phyloP scores from a whole-genome alignment of 306 rosid species.

The Dalbergia cochinchinensis region DNA sequence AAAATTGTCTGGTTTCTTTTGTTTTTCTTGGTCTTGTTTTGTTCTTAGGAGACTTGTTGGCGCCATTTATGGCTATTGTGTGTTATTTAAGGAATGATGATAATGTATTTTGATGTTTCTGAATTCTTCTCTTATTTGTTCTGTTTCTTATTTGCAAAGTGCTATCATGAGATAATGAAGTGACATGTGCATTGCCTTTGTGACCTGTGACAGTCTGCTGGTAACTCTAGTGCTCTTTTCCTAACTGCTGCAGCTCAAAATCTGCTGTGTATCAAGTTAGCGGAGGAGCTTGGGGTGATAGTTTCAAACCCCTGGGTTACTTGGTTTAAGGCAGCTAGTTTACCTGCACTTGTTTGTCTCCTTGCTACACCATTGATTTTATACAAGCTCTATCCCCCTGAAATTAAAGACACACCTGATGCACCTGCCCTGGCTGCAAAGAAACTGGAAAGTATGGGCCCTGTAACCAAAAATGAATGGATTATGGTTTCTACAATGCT shows the following conservation, averaged over 20 bases:
- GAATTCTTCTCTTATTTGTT: constrained; percentile 9
- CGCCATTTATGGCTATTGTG: constrained; percentile 1
- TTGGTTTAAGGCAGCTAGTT: constrained; percentile 91
- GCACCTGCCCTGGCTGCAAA: constrained; percentile 93
- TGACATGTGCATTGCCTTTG: constrained; percentile 56
- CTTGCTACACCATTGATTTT: constrained; percentile 82
- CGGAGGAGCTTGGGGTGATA: constrained; percentile 85
- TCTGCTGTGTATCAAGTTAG: constrained; percentile 83
- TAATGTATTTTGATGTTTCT: constrained; percentile 6
- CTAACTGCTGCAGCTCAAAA: constrained; percentile 99
- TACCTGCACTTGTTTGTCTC: constrained; percentile 78
- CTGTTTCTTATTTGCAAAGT: constrained; percentile 36
- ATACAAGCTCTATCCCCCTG: constrained; percentile 89
- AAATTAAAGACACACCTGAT: constrained; percentile 92
- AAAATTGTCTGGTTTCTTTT: neutral
- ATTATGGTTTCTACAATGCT: constrained; percentile 92
- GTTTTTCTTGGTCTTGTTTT: constrained; percentile 13
- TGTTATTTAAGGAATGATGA: constrained; percentile 11
- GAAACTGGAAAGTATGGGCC: constrained; percentile 87
- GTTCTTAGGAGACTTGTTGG: neutral
- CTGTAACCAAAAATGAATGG: constrained; percentile 79
- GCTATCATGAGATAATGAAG: constrained; percentile 36
- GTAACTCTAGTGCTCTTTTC: constrained; percentile 99
- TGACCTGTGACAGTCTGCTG: constrained; percentile 77
- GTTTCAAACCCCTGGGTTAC: constrained; percentile 86